Evolutionary conservation across 176 grass and related monocot species (phyloP).

Genomic region (Oryza glaberrima): DNA sequence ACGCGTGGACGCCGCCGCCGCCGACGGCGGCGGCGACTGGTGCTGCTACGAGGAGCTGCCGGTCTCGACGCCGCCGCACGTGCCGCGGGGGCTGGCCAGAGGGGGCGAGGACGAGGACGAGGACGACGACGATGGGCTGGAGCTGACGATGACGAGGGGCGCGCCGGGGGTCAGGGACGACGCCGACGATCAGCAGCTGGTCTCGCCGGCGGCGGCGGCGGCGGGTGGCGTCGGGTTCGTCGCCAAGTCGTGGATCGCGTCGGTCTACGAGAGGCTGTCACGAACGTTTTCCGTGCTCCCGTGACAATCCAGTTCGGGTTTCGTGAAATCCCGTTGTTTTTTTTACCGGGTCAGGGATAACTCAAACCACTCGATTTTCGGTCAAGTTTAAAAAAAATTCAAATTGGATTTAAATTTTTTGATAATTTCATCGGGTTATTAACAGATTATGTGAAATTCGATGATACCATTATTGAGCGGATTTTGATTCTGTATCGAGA

Average conservation of each 20-base stretch:
- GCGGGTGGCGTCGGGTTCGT: background rate
- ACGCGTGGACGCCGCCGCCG: background rate
- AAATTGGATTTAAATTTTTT: too few relatives aligned
- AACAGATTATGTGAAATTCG: too few relatives aligned
- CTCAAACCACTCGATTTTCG: too few relatives aligned
- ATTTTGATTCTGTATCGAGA: too few relatives aligned
- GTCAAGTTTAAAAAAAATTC: too few relatives aligned
- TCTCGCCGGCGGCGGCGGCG: background rate
- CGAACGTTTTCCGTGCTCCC: background rate
- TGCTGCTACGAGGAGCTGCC: constrained; percentile 18
- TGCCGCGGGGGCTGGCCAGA: constrained; percentile 3
- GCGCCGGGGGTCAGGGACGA: background rate
- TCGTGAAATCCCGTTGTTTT: too few relatives aligned
- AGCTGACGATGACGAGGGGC: background rate
- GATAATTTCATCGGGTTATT: too few relatives aligned
- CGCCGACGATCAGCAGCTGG: background rate
- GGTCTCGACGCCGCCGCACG: constrained; percentile 23
- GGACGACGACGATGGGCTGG: background rate
- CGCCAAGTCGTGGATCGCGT: background rate
- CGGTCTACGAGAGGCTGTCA: background rate
- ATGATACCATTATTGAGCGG: too few relatives aligned
- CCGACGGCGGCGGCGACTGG: background rate
- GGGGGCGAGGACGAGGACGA: background rate
- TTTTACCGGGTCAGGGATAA: too few relatives aligned
- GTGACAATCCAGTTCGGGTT: background rate